phyloP scores from a whole-genome alignment of 805 yeast genomes.

The Candida ascalaphidarum region DNA sequence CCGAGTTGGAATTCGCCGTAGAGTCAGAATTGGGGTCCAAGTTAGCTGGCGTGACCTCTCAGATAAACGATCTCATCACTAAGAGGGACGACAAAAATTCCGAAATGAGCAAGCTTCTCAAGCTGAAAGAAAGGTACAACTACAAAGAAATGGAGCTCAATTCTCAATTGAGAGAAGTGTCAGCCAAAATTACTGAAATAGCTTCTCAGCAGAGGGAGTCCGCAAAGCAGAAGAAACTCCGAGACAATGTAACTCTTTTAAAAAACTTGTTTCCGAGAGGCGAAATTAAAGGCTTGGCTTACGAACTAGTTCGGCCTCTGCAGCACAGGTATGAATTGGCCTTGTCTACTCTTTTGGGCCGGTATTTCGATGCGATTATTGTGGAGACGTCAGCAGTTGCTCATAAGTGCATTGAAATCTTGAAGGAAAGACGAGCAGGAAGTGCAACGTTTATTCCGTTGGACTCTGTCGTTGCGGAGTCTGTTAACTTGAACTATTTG shows the following conservation, averaged over 20 bases:
- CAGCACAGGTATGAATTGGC: constrained; percentile 68
- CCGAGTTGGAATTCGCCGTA: constrained; percentile 26
- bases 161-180: constrained; percentile 50
- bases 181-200: constrained; percentile 58
- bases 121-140: constrained; percentile 25
- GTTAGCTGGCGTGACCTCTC: constrained; percentile 16
- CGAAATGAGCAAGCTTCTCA: constrained; percentile 17
- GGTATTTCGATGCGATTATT: constrained; percentile 70
- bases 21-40: constrained; percentile 29
- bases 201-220: constrained; percentile 73
- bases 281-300: constrained; percentile 75
- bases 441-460: constrained; percentile 83
- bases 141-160: constrained; percentile 54
- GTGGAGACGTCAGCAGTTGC: constrained; percentile 70
- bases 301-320: constrained; percentile 72
- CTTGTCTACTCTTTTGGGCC: constrained; percentile 69
- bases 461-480: constrained; percentile 55
- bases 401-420: constrained; percentile 63
- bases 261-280: constrained; percentile 59
- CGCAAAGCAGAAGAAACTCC: constrained; percentile 53
- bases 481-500: constrained; percentile 43
- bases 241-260: constrained; percentile 66
- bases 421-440: constrained; percentile 83
- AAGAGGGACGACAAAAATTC: constrained; percentile 17
- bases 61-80: constrained; percentile 22